Conservation (phyloP, 164 flowering plant species). For the Piper betle region DNA sequence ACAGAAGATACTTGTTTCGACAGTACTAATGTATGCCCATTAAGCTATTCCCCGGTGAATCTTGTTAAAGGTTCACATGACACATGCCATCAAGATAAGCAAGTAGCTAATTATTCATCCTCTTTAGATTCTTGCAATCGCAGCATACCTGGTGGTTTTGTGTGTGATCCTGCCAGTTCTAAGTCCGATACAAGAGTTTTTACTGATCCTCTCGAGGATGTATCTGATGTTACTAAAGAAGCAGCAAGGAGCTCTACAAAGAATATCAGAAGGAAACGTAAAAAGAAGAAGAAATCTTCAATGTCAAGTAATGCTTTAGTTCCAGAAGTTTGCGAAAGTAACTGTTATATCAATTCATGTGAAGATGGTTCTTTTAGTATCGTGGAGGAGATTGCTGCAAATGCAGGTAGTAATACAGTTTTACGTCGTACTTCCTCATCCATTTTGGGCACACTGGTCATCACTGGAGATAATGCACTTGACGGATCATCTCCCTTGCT, state of each 20-base stretch:
- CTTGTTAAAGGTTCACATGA: too few relatives aligned
- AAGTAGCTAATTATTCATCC: constrained; percentile 12
- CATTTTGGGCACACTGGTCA: constrained; percentile 4
- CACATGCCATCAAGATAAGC: too few relatives aligned
- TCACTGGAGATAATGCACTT: constrained; percentile 9
- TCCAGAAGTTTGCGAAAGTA: too few relatives aligned
- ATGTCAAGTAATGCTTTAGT: background rate
- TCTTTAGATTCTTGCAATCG: constrained; percentile 7
- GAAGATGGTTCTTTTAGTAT: constrained; percentile 3
- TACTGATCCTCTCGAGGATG: constrained; percentile 10
- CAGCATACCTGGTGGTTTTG: too few relatives aligned
- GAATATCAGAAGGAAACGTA: constrained; percentile 30
- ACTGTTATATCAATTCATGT: too few relatives aligned
- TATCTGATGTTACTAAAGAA: constrained; percentile 12
- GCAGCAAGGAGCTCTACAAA: constrained; percentile 18
- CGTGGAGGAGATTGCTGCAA: constrained; percentile 18
- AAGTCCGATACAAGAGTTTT: constrained; percentile 7
- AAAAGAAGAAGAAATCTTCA: constrained; percentile 19
- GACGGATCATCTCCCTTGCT: constrained; percentile 10
- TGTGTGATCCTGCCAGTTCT: too few relatives aligned
- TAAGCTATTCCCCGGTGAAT: constrained; percentile 4
- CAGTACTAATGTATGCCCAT: constrained; percentile 9
- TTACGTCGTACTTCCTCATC: background rate
- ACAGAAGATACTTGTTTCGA: constrained; percentile 8
- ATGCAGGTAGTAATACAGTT: background rate